Conservation (phyloP, 306 rosid species). For the Myrica gale region DNA sequence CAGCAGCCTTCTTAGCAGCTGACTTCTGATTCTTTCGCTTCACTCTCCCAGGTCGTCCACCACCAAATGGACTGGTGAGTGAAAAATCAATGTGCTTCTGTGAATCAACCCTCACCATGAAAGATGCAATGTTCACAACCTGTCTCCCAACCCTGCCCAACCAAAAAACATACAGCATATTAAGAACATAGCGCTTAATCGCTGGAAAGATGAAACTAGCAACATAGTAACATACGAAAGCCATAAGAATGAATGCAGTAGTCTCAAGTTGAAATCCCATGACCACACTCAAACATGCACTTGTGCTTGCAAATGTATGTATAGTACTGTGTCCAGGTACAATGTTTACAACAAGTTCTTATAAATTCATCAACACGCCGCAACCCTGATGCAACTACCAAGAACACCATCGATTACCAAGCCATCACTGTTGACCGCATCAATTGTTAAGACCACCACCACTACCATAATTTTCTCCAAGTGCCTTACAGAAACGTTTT, state of each 20-base stretch:
- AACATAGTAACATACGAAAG: neutral
- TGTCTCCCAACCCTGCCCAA: slow-evolving; percentile 67
- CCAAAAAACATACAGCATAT: slow-evolving; percentile 5
- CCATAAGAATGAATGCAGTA: neutral
- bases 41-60: slow-evolving; percentile 67
- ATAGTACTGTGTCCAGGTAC: neutral
- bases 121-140: slow-evolving; percentile 68
- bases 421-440: neutral
- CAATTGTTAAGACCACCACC: neutral
- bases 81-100: slow-evolving; percentile 77
- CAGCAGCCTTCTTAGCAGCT: slow-evolving; percentile 73
- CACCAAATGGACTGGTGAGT: slow-evolving; percentile 67
- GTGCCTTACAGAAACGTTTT: neutral
- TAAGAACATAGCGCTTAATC: neutral
- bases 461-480: neutral
- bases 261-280: neutral
- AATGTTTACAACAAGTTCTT: neutral
- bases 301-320: neutral
- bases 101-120: slow-evolving; percentile 66
- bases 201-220: neutral
- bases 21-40: slow-evolving; percentile 60
- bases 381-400: neutral
- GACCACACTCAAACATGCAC: neutral
- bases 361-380: neutral
- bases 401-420: neutral